Conservation (phyloP, 441 rosid genomes). For the Isatis lusitanica region DNA sequence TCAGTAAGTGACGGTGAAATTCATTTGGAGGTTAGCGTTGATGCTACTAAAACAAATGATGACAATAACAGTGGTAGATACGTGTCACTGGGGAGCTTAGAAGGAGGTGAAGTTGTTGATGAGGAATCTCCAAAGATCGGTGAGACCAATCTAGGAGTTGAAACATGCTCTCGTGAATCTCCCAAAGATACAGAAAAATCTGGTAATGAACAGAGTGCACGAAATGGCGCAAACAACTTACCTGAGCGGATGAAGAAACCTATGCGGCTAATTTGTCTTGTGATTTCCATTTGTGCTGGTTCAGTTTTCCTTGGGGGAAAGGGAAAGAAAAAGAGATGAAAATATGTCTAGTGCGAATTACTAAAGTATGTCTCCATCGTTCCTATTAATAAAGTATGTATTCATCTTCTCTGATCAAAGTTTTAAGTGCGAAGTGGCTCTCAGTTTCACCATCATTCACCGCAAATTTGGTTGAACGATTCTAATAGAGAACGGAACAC, state of each 20-base stretch:
- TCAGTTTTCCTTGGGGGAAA: too few species aligned
- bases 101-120: conserved; percentile 3
- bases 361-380: not conserved
- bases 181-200: not conserved
- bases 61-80: not conserved
- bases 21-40: not conserved
- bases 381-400: not conserved
- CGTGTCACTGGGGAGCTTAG: not conserved
- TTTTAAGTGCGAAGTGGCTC: too few species aligned
- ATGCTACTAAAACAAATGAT: not conserved
- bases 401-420: too few species aligned
- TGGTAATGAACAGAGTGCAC: not conserved
- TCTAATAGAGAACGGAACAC: too few species aligned
- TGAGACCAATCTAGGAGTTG: not conserved
- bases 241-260: conserved; percentile 7
- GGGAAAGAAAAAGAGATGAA: too few species aligned
- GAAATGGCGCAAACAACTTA: not conserved
- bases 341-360: too few species aligned
- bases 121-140: not conserved
- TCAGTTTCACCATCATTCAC: too few species aligned
- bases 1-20: not conserved
- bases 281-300: not conserved
- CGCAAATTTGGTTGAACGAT: too few species aligned
- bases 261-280: conserved; percentile 5
- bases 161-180: not conserved